phyloP scores from a whole-genome alignment of 2,329 filamentous ascomycete species.

The Clarireedia hainanense region DNA sequence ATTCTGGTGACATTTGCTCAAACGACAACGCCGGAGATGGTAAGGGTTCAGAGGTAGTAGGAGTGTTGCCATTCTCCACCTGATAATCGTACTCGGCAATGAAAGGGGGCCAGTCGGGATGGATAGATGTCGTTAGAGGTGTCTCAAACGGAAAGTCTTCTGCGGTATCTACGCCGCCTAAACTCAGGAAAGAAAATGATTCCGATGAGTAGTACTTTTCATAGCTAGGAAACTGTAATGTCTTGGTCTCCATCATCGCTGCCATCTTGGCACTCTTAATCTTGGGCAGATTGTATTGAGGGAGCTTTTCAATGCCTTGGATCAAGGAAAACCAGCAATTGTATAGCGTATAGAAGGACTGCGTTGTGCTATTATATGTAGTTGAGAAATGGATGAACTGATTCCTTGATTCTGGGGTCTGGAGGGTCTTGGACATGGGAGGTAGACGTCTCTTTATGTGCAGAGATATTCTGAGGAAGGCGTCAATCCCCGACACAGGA shows the following conservation, averaged over 20 bases:
- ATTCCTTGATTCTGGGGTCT: too few species aligned
- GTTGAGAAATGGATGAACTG: too few species aligned
- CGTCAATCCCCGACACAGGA: too few species aligned
- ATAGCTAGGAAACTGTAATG: neutral
- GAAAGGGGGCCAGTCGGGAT: neutral
- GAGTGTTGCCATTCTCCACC: neutral
- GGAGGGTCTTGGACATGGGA: too few species aligned
- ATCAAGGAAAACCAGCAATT: too few species aligned
- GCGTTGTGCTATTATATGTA: too few species aligned
- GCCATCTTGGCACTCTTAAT: neutral
- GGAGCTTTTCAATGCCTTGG: too few species aligned
- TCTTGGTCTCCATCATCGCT: neutral
- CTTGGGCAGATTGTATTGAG: too few species aligned
- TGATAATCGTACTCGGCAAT: constrained; percentile 7
- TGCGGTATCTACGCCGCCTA: neutral
- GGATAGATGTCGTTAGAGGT: neutral
- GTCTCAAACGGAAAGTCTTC: neutral
- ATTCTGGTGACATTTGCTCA: neutral
- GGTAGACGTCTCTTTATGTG: too few species aligned
- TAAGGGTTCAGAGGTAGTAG: neutral
- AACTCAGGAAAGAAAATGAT: neutral
- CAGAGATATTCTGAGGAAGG: too few species aligned
- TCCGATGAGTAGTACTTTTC: neutral
- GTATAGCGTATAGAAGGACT: too few species aligned
- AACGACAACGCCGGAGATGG: constrained; percentile 5